Conservation (phyloP, 1,284 basidiomycete genomes). For the Sanghuangporus baumii region DNA sequence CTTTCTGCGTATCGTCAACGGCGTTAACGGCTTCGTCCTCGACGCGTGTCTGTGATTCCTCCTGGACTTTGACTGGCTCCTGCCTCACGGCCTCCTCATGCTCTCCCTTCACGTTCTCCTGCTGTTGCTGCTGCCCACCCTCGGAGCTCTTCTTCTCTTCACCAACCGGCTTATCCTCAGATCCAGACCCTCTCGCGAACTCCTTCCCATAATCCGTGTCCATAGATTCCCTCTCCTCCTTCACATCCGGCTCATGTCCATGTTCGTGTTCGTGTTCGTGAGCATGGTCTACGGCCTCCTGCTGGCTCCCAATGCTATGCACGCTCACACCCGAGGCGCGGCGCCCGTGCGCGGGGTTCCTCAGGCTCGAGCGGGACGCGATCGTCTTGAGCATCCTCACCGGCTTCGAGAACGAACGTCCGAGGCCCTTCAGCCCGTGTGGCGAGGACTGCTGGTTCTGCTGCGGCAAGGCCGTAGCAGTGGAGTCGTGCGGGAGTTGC, state of each 20-base stretch:
- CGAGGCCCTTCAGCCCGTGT: conserved; percentile 9
- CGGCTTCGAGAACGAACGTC: conserved; percentile 11
- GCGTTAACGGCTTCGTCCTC: neutral
- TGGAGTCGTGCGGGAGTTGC: neutral
- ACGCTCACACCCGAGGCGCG: conserved; percentile 4
- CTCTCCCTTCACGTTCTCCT: neutral
- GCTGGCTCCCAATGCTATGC: neutral
- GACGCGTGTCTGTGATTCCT: neutral
- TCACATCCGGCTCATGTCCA: neutral
- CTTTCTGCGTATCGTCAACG: neutral
- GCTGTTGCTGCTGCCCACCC: neutral
- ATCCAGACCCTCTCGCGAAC: neutral
- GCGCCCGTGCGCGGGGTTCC: neutral
- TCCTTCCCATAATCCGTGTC: conserved; percentile 8
- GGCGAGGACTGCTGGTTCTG: neutral
- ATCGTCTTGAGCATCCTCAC: conserved; percentile 14
- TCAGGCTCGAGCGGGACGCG: conserved; percentile 11
- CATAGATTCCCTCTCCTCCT: neutral
- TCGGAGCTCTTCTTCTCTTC: neutral
- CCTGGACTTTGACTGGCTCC: neutral
- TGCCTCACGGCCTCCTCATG: conserved; percentile 2
- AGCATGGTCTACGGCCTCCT: neutral
- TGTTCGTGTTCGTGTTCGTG: neutral
- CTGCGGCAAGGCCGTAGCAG: neutral
- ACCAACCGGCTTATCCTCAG: neutral